A percentile compares a stretch with the other conserved stretches of the same genome.
Conservation (phyloP, 257 asterid species). For the Leonotis leonurus region DNA sequence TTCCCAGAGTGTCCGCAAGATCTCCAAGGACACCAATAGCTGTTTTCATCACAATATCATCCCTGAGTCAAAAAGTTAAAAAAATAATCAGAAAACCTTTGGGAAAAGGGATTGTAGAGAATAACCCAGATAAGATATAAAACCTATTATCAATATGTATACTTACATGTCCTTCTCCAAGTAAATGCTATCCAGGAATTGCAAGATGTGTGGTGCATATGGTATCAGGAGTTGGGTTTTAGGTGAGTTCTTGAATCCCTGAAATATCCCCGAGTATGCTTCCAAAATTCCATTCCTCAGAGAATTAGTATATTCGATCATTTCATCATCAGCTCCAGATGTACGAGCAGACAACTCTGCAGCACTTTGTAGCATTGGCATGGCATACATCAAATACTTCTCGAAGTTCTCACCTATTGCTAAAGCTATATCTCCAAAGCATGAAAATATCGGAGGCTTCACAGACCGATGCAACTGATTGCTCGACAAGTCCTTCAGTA, state of each 20-base stretch:
- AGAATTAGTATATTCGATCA: slow-evolving; percentile 63
- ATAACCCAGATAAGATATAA: not conserved
- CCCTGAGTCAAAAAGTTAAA: too few species aligned
- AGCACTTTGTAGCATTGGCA: slow-evolving; percentile 93
- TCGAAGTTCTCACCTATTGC: slow-evolving; percentile 80
- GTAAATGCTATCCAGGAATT: slow-evolving; percentile 72
- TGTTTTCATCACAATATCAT: slow-evolving; percentile 87
- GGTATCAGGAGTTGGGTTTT: slow-evolving; percentile 70
- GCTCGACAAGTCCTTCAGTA: slow-evolving; percentile 71
- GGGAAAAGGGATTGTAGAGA: not conserved
- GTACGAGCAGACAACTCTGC: slow-evolving; percentile 75
- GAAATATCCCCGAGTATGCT: slow-evolving; percentile 85
- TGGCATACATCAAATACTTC: slow-evolving; percentile 75
- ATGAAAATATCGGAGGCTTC: slow-evolving; percentile 81
- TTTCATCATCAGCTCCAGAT: slow-evolving; percentile 64
- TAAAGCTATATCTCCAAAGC: slow-evolving; percentile 82
- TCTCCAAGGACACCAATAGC: slow-evolving; percentile 88
- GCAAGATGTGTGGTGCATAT: slow-evolving; percentile 70
- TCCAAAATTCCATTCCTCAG: slow-evolving; percentile 73
- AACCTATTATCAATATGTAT: too few species aligned
- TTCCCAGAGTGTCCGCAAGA: slow-evolving; percentile 87
- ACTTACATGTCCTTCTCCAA: slow-evolving; percentile 77
- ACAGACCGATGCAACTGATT: slow-evolving; percentile 79
- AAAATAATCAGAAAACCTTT: slow-evolving; percentile 3
- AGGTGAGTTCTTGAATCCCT: slow-evolving; percentile 78